Evolutionary conservation across 2,329 filamentous ascomycete genomes (phyloP).

Genomic region (Keithomyces neogunnii): DNA sequence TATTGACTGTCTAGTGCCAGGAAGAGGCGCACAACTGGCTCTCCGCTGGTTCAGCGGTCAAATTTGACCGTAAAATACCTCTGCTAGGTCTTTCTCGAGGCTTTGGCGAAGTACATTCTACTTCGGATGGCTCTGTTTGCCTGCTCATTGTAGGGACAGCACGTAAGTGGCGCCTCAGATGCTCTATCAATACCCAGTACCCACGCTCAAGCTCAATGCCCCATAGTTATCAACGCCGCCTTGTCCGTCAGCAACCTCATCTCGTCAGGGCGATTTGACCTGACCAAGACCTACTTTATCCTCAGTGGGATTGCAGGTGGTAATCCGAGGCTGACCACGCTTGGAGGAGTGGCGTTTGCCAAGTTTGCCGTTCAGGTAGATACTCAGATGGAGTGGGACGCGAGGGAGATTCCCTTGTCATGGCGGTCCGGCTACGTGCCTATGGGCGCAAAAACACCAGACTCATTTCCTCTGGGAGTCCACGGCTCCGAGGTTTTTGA

Average conservation of each 20-base stretch:
- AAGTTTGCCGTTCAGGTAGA: conserved; percentile 11
- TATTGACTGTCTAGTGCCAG: not conserved
- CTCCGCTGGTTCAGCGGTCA: not conserved
- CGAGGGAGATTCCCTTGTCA: conserved; percentile 6
- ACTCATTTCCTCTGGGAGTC: conserved; percentile 7
- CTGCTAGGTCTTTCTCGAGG: conserved; percentile 1
- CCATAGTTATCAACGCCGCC: conserved; percentile 12
- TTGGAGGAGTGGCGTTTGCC: conserved; percentile 9
- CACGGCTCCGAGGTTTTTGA: conserved; percentile 11
- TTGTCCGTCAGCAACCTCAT: conserved; percentile 6
- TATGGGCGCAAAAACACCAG: conserved; percentile 7
- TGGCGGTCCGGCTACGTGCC: conserved; percentile 10
- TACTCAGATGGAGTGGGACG: conserved; percentile 11
- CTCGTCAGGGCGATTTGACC: conserved; percentile 6
- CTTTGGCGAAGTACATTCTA: conserved; percentile 1
- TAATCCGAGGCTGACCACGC: conserved; percentile 9
- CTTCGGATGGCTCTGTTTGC: not conserved
- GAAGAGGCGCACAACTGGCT: conserved; percentile 2
- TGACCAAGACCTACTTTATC: conserved; percentile 11
- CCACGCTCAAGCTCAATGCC: not conserved
- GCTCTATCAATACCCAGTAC: not conserved
- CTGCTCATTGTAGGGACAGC: conserved; percentile 4
- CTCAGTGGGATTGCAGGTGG: conserved; percentile 11
- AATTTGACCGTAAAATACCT: conserved; percentile 2
- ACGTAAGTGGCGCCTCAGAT: not conserved